A percentile compares a stretch with the other conserved stretches of the same genome.
These are phyloP conservation scores for Pythium aristosporum DNA, from an alignment of 352 stramenopile genomes.

Conservation along the genomic window DNA sequence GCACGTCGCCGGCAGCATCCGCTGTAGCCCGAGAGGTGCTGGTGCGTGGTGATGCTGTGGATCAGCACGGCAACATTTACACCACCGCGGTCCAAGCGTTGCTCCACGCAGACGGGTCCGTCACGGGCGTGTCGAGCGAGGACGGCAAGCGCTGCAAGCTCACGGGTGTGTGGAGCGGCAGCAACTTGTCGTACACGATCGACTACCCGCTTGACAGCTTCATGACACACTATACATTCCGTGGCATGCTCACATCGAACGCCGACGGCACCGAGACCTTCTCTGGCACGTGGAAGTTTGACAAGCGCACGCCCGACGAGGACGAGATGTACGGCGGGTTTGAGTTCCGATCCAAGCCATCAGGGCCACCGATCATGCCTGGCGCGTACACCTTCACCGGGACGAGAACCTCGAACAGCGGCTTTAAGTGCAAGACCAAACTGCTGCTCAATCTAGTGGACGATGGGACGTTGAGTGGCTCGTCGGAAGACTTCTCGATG, in stretches of 20 bases:
- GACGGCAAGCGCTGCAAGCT: slow-evolving; percentile 6
- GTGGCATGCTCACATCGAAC: background rate
- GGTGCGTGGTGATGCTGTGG: slow-evolving; percentile 9
- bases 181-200: slow-evolving; percentile 10
- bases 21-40: background rate
- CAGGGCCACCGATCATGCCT: background rate
- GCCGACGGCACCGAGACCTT: slow-evolving; percentile 1
- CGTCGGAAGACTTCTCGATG: slow-evolving; percentile 3
- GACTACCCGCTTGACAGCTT: background rate
- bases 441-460: background rate
- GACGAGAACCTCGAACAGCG: background rate
- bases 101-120: slow-evolving; percentile 5
- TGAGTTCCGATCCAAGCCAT: background rate
- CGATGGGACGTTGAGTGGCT: background rate
- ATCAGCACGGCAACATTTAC: slow-evolving; percentile 9
- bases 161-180: background rate
- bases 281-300: slow-evolving; percentile 15
- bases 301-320: background rate
- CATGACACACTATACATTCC: slow-evolving; percentile 8
- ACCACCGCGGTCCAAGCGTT: slow-evolving; percentile 3
- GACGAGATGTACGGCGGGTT: slow-evolving; percentile 7
- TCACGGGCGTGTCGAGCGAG: slow-evolving; percentile 12
- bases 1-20: background rate
- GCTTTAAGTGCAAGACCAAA: background rate
- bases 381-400: slow-evolving; percentile 1